phyloP scores from a whole-genome alignment of 2,329 filamentous ascomycete genomes.

The Sclerotiophoma versabilis region DNA sequence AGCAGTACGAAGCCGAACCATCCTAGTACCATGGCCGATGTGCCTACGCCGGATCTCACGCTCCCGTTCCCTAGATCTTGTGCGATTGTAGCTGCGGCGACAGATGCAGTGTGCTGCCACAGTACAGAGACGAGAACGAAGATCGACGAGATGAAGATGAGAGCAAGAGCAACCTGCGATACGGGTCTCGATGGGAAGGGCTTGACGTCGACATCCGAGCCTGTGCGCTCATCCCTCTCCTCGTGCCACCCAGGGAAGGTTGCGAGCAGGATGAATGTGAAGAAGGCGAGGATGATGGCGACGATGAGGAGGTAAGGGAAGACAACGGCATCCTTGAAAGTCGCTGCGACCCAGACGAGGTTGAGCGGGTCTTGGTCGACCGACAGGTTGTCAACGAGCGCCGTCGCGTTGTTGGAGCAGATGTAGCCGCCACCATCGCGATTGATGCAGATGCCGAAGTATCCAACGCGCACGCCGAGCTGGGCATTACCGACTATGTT shows the following conservation, averaged over 20 bases:
- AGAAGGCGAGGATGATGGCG: constrained; percentile 94
- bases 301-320: constrained; percentile 99
- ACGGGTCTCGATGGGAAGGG: constrained; percentile 92
- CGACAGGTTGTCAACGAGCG: constrained; percentile 85
- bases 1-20: constrained; percentile 96
- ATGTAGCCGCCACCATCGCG: constrained; percentile 89
- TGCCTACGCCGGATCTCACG: constrained; percentile 87
- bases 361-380: constrained; percentile 96
- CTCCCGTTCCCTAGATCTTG: constrained; percentile 92
- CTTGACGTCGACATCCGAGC: constrained; percentile 88
- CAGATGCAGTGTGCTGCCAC: constrained; percentile 96
- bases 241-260: constrained; percentile 99
- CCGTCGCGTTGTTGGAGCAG: constrained; percentile 96
- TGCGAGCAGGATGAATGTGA: constrained; percentile 92
- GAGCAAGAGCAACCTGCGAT: constrained; percentile 88
- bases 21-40: constrained; percentile 92
- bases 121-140: constrained; percentile 73
- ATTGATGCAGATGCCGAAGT: constrained; percentile 97
- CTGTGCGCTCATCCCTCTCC: constrained; percentile 76
- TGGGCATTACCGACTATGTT: constrained; percentile 87
- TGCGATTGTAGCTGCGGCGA: constrained; percentile 90
- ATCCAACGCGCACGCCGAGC: constrained; percentile 91
- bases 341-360: constrained; percentile 93
- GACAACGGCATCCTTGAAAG: constrained; percentile 98
- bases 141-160: constrained; percentile 78